Percentiles rank a stretch among this genome's conserved stretches.
These are phyloP conservation scores for Leishmania mexicana DNA, from an alignment of 208 protist species.

Conservation along the genomic window DNA sequence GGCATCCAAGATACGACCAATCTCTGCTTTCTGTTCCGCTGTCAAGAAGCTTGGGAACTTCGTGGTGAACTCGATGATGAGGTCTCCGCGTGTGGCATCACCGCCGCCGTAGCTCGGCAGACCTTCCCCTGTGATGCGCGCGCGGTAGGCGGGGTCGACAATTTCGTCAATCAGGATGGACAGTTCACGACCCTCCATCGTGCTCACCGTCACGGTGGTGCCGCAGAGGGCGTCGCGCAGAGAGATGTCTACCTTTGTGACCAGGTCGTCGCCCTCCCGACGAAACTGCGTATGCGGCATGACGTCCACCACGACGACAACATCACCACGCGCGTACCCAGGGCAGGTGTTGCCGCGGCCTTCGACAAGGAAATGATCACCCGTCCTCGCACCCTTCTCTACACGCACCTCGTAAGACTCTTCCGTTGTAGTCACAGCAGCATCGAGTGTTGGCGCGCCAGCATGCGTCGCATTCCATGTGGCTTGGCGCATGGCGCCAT, in stretches of 20 bases:
- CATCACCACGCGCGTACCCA: conserved; percentile 69
- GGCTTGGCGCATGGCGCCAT: conserved; percentile 75
- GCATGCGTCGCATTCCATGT: conserved; percentile 53
- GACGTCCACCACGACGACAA: conserved; percentile 66
- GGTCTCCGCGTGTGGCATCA: conserved; percentile 56
- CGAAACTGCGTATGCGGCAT: conserved; percentile 75
- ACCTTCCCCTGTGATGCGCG: conserved; percentile 72
- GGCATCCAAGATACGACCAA: conserved; percentile 73
- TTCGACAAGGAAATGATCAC: conserved; percentile 64
- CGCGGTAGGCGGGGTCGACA: conserved; percentile 82
- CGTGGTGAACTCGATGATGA: conserved; percentile 82
- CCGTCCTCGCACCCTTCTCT: conserved; percentile 68
- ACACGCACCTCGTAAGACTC: conserved; percentile 74
- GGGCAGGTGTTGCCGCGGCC: conserved; percentile 68
- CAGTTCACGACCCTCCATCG: conserved; percentile 81
- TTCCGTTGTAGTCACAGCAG: conserved; percentile 30
- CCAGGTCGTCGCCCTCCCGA: conserved; percentile 85
- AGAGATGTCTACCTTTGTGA: conserved; percentile 62
- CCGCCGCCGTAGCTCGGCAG: conserved; percentile 41
- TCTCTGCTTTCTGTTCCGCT: conserved; percentile 87
- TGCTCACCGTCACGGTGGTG: conserved; percentile 77
- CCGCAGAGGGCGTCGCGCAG: conserved; percentile 87
- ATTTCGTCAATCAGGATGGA: conserved; percentile 87
- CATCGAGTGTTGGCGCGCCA: conserved; percentile 10
- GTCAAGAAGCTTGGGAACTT: conserved; percentile 86